These are phyloP conservation scores for Coemansia sp. DNA, from an alignment of 192 early-diverging fungal genomes.

Conservation along the genomic window DNA sequence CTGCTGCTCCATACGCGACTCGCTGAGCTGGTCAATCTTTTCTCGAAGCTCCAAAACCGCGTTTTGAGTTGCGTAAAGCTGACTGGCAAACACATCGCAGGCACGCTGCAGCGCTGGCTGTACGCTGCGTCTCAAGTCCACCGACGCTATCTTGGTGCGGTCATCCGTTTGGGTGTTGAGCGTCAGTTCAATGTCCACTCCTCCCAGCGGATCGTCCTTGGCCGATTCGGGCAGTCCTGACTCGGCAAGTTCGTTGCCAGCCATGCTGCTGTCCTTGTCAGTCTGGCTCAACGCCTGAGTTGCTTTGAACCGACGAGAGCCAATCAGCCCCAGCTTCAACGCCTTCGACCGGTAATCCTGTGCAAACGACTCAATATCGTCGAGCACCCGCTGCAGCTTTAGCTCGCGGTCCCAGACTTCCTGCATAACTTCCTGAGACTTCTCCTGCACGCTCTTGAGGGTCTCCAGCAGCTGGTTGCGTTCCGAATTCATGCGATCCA, in stretches of 20 bases:
- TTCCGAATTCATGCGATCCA: slow-evolving; percentile 79
- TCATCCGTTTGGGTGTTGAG: slow-evolving; percentile 43
- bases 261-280: neutral
- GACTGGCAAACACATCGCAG: slow-evolving; percentile 46
- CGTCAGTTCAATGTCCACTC: slow-evolving; percentile 36
- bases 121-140: slow-evolving; percentile 45
- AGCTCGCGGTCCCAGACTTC: slow-evolving; percentile 68
- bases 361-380: slow-evolving; percentile 53
- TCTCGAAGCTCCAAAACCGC: slow-evolving; percentile 42
- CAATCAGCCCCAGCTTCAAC: slow-evolving; percentile 46
- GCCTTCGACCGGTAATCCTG: slow-evolving; percentile 52
- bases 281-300: neutral
- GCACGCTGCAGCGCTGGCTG: slow-evolving; percentile 45
- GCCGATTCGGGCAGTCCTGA: slow-evolving; percentile 20
- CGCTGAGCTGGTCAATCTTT: slow-evolving; percentile 43
- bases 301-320: slow-evolving; percentile 17
- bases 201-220: slow-evolving; percentile 39
- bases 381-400: slow-evolving; percentile 63
- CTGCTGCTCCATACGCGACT: slow-evolving; percentile 46
- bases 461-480: slow-evolving; percentile 62
- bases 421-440: slow-evolving; percentile 60
- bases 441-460: slow-evolving; percentile 53
- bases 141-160: slow-evolving; percentile 38
- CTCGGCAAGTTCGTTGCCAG: neutral
- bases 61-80: slow-evolving; percentile 44